A percentile compares a stretch with the other conserved stretches of the same genome.
Conservation (phyloP, 306 rosid genomes). For the Cicer yamashitae region DNA sequence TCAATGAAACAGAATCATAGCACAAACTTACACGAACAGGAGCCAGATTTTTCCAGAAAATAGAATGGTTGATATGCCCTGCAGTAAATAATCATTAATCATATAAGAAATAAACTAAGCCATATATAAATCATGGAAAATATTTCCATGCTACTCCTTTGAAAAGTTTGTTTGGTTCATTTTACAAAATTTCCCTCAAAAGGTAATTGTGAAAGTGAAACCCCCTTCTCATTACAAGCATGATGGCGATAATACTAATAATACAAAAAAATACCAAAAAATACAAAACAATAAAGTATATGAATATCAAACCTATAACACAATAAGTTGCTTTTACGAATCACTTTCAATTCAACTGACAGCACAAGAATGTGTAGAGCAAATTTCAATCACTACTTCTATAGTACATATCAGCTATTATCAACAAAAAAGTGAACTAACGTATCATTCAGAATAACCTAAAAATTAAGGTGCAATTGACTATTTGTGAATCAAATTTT, state of each 20-base stretch:
- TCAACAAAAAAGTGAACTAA: slow-evolving; percentile 28
- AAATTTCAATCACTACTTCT: slow-evolving; percentile 11
- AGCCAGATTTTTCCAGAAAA: slow-evolving; percentile 83
- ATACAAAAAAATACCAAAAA: no score
- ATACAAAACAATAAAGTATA: background rate
- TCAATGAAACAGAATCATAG: slow-evolving; percentile 10
- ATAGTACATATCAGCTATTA: slow-evolving; percentile 7
- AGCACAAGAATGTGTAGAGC: slow-evolving; percentile 2
- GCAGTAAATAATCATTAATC: slow-evolving; percentile 39
- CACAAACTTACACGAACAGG: slow-evolving; percentile 61
- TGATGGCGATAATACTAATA: no score
- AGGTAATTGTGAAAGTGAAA: background rate
- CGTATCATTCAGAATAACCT: slow-evolving; percentile 23
- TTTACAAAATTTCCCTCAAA: slow-evolving; percentile 9
- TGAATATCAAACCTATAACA: background rate
- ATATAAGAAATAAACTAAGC: slow-evolving; percentile 3
- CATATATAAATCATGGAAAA: background rate
- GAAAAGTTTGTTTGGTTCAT: slow-evolving; percentile 22
- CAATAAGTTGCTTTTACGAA: slow-evolving; percentile 2
- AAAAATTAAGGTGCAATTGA: background rate
- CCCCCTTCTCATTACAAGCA: background rate
- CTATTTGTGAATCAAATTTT: slow-evolving; percentile 2
- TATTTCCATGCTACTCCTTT: background rate
- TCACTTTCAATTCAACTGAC: background rate
- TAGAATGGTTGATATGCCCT: slow-evolving; percentile 91